These are phyloP conservation scores for Handroanthus guayacan DNA, from an alignment of 257 asterid genomes.

Conservation along the genomic window DNA sequence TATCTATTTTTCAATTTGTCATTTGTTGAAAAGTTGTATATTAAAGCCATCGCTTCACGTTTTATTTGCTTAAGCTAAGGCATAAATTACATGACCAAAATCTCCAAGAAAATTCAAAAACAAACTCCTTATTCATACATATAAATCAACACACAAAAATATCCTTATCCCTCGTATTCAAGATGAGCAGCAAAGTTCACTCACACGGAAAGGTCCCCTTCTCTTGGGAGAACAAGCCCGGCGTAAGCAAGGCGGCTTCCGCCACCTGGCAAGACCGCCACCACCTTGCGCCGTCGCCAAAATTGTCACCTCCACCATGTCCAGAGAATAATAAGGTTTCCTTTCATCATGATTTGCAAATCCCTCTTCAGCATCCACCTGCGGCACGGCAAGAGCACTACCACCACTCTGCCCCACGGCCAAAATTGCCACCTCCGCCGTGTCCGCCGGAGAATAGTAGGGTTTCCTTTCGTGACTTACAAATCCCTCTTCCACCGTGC, in stretches of 20 bases:
- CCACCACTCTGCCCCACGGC: neutral
- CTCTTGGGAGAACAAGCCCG: slow-evolving; percentile 79
- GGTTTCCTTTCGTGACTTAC: slow-evolving; percentile 34
- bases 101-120: slow-evolving; percentile 18
- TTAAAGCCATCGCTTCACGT: slow-evolving; percentile 50
- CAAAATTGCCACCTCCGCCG: slow-evolving; percentile 64
- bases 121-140: neutral
- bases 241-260: slow-evolving; percentile 50
- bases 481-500: slow-evolving; percentile 49
- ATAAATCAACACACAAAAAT: neutral
- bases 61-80: slow-evolving; percentile 52
- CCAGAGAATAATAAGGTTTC: slow-evolving; percentile 40
- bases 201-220: slow-evolving; percentile 69
- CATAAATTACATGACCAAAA: slow-evolving; percentile 42
- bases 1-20: slow-evolving; percentile 17
- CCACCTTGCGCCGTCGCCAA: slow-evolving; percentile 5
- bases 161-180: neutral
- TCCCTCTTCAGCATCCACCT: slow-evolving; percentile 37
- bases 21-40: slow-evolving; percentile 36
- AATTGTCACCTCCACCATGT: neutral
- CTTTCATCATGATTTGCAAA: slow-evolving; percentile 29
- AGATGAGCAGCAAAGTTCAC: slow-evolving; percentile 55
- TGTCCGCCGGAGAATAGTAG: slow-evolving; percentile 42
- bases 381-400: neutral
- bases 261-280: neutral